phyloP scores from a whole-genome alignment of 2,329 filamentous ascomycete genomes.

The Aspergillus jensenii region DNA sequence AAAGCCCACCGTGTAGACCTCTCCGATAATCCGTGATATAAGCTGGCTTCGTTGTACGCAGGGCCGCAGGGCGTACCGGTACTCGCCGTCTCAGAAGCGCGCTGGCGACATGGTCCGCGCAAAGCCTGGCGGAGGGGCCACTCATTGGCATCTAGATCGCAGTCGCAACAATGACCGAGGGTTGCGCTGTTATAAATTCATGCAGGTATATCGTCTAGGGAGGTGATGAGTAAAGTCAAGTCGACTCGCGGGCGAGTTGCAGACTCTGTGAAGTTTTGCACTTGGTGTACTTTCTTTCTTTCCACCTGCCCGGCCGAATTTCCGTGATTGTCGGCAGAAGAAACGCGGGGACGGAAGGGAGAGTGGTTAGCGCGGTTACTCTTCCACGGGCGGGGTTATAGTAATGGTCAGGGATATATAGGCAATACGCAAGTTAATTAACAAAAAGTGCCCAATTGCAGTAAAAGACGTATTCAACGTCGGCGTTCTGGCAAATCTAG shows the following conservation, averaged over 20 bases:
- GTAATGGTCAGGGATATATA: neutral
- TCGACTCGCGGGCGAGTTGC: neutral
- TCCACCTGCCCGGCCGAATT: conserved; percentile 9
- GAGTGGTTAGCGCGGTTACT: neutral
- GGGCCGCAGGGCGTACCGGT: conserved; percentile 19
- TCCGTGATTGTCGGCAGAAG: conserved; percentile 10
- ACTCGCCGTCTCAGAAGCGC: conserved; percentile 23
- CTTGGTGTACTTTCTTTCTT: neutral
- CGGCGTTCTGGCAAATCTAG: neutral
- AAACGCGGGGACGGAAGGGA: conserved; percentile 11
- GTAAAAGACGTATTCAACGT: neutral
- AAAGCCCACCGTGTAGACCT: conserved; percentile 12
- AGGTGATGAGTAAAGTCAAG: neutral
- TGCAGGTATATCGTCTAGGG: neutral
- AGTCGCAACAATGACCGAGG: neutral
- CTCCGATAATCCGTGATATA: conserved; percentile 21
- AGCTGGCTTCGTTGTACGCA: conserved; percentile 18
- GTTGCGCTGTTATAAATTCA: neutral
- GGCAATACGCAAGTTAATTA: neutral
- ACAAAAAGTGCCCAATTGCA: neutral
- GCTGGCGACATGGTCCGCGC: conserved; percentile 28
- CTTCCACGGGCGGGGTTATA: neutral
- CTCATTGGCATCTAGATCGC: conserved; percentile 25
- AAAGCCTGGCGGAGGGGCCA: conserved; percentile 30
- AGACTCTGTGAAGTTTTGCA: no score